Base-by-base conservation (phyloP, 2,329 filamentous ascomycete genomes). In the Lasiodiplodia sp. region DNA sequence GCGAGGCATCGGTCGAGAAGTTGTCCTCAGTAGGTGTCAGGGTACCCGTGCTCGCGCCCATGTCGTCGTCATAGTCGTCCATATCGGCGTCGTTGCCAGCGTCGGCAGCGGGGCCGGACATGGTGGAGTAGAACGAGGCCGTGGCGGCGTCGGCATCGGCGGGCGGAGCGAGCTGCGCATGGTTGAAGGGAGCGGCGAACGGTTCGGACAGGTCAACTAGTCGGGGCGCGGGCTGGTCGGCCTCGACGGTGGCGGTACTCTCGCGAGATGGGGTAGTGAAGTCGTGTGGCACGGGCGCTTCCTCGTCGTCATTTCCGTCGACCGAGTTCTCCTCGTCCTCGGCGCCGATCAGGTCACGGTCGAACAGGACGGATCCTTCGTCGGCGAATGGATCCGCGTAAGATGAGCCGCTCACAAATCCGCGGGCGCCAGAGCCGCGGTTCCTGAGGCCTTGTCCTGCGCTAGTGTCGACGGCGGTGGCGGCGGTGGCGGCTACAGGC, bases 341-440 rank as follows among this genome's bases (percentile, higher is more conserved):
- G 5, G 44, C 62, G 23, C 65, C 66, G 25, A 78, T 75, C 6
- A 81, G 68, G 34, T 79, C 75, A 47, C 80, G 77, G 72, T 84
- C 83, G 40, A 84, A 81, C 12, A 83, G 78, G 1, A 83, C 75
- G 16, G 73, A 76, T 58, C 75, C 78, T 68, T 82, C 80, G 69
- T 85, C 83, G 16, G 78, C 75, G 71, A 85, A 85, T 4, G 83
- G 83, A 64, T 85, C 82, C 1, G 79, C 78, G 31, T 79, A 79
- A 4, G 74, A 73, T 31, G 82, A 75, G 18, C 83, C 83, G 58
- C 77, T 72, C 14, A 77, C 75, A 71, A 83, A 81, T 4, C 79
- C 67, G n/a, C 67, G 67, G 55, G 62, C 68, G 53, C 68, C 63
- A 1, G 49, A 56, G 18, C 63, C 62, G 25, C 68, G 68, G n/a